Percentiles rank a stretch among this genome's conserved stretches.
Conservation (phyloP, 2,329 filamentous ascomycete species). For the Aspergillus sp. region DNA sequence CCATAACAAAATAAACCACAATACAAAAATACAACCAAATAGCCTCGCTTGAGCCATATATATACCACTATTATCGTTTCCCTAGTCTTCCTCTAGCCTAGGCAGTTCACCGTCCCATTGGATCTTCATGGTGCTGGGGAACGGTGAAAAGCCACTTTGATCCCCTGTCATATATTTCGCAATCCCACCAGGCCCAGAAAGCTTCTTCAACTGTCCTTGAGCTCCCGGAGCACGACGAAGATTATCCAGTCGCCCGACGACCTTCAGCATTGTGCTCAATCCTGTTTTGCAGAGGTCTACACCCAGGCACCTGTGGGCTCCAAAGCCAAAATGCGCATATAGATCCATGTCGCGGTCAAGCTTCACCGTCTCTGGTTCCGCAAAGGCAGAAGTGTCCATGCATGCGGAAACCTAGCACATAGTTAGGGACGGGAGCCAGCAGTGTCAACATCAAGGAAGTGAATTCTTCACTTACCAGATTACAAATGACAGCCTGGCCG, state of each 20-base stretch:
- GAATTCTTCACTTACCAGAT: constrained; percentile 31
- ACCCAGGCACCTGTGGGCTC: constrained; percentile 64
- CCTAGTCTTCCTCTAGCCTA: constrained; percentile 8
- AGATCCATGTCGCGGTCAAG: constrained; percentile 61
- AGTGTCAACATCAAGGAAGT: not conserved
- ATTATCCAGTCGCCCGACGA: constrained; percentile 42
- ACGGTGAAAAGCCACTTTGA: constrained; percentile 44
- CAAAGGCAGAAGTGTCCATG: constrained; percentile 37
- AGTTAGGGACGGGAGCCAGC: not conserved
- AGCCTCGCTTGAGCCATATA: not conserved
- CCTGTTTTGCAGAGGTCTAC: constrained; percentile 33
- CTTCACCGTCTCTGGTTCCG: constrained; percentile 51
- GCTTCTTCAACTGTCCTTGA: constrained; percentile 43
- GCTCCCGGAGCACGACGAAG: constrained; percentile 41
- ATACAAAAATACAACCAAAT: not conserved
- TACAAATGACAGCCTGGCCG: constrained; percentile 37
- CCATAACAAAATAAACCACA: not conserved
- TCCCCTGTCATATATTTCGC: constrained; percentile 47
- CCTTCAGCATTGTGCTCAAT: constrained; percentile 41
- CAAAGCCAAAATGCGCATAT: constrained; percentile 66
- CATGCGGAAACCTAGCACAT: constrained; percentile 33
- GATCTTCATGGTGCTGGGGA: constrained; percentile 46
- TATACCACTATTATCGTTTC: not conserved
- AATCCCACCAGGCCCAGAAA: constrained; percentile 40
- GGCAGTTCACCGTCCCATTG: constrained; percentile 44